phyloP scores from a whole-genome alignment of 1,284 basidiomycete genomes.

The Fomitopsis schrenkii region DNA sequence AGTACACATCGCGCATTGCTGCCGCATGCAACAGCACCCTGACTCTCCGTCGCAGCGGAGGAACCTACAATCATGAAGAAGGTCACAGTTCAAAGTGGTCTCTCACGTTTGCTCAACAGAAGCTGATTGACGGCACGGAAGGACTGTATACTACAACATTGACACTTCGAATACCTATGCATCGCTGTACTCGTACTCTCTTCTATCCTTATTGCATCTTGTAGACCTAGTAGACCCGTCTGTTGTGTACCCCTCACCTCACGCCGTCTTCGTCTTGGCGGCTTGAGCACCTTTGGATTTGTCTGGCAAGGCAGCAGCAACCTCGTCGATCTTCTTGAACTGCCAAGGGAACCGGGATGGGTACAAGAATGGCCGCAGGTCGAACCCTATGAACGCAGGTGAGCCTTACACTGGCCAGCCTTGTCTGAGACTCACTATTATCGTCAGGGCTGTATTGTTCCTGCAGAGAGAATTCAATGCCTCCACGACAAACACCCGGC shows the following conservation, averaged over 20 bases:
- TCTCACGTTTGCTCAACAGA: conserved; percentile 42
- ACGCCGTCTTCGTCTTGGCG: conserved; percentile 13
- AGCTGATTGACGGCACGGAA: conserved; percentile 28
- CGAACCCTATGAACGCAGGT: conserved; percentile 64
- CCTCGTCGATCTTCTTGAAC: conserved; percentile 90
- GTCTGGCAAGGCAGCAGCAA: conserved; percentile 74
- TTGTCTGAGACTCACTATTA: conserved; percentile 68
- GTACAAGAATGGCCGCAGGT: conserved; percentile 95
- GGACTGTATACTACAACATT: not conserved
- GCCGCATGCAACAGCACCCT: not conserved
- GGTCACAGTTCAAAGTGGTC: conserved; percentile 68
- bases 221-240: not conserved
- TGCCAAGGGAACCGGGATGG: conserved; percentile 94
- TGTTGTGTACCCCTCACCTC: not conserved
- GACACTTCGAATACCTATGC: not conserved
- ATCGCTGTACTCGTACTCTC: not conserved
- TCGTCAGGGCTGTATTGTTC: conserved; percentile 97
- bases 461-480: conserved; percentile 32
- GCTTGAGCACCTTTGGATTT: conserved; percentile 39
- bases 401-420: not conserved
- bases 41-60: conserved; percentile 43
- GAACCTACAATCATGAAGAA: conserved; percentile 88
- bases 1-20: conserved; percentile 31
- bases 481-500: not conserved
- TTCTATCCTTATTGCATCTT: not conserved